Conservation (phyloP, 1,284 basidiomycete genomes). For the Austroboletus niveus region DNA sequence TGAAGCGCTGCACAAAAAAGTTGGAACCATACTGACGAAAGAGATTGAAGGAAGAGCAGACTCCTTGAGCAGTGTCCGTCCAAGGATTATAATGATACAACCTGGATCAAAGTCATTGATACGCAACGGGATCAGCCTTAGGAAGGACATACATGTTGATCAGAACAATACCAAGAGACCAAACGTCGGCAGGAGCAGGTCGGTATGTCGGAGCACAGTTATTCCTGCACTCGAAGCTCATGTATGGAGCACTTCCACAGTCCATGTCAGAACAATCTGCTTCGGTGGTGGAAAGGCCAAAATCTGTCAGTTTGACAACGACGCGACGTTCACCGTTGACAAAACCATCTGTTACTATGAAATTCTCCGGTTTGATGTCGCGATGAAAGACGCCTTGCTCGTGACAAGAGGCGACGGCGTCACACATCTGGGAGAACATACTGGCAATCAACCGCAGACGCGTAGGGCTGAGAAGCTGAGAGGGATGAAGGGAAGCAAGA, state of each 20-base stretch:
- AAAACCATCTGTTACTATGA: slow-evolving; percentile 86
- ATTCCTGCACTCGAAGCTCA: slow-evolving; percentile 99
- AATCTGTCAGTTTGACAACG: slow-evolving; percentile 94
- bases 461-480: slow-evolving; percentile 80
- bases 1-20: slow-evolving; percentile 89
- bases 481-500: slow-evolving; percentile 83
- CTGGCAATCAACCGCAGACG: slow-evolving; percentile 90
- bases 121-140: neutral
- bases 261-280: slow-evolving; percentile 92
- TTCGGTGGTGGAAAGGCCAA: slow-evolving; percentile 92
- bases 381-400: slow-evolving; percentile 90
- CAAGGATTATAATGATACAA: slow-evolving; percentile 98
- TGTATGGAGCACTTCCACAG: slow-evolving; percentile 98
- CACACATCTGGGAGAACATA: slow-evolving; percentile 99
- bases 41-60: slow-evolving; percentile 79
- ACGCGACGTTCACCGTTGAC: slow-evolving; percentile 67
- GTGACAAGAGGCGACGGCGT: slow-evolving; percentile 96
- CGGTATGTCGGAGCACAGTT: slow-evolving; percentile 92
- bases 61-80: slow-evolving; percentile 84
- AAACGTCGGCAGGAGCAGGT: slow-evolving; percentile 94
- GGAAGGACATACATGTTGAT: slow-evolving; percentile 81
- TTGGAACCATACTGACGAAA: slow-evolving; percentile 78
- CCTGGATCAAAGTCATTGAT: slow-evolving; percentile 41
- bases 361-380: slow-evolving; percentile 98
- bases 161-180: slow-evolving; percentile 97